Percentiles rank a stretch among this genome's conserved stretches.
Evolutionary conservation across 306 rosid species (phyloP).

Genomic region (Vigna trinervia): DNA sequence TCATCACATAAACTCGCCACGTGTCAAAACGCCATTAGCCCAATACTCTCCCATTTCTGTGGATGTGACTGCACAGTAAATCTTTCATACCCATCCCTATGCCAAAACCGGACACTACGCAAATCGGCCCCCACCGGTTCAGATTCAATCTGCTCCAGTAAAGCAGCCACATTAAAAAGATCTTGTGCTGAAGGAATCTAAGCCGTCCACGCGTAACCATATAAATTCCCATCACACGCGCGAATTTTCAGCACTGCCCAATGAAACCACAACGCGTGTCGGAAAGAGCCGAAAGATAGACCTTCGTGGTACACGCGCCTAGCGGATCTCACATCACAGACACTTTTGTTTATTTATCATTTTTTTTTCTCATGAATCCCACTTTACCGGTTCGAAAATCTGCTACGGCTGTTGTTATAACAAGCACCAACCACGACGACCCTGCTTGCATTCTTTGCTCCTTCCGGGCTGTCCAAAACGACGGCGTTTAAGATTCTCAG

Average conservation of each 20-base stretch:
- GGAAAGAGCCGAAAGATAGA: not conserved
- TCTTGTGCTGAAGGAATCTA: slow-evolving; percentile 2
- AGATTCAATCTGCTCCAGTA: slow-evolving; percentile 38
- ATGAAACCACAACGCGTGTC: not conserved
- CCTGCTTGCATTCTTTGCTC: not conserved
- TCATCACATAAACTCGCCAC: not conserved
- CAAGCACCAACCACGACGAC: slow-evolving; percentile 36
- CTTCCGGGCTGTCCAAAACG: slow-evolving; percentile 8
- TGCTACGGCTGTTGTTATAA: slow-evolving; percentile 16
- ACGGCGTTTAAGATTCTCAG: slow-evolving; percentile 27
- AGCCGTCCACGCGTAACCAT: slow-evolving; percentile 33
- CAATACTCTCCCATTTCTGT: not conserved
- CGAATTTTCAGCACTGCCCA: not conserved
- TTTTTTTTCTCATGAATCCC: not conserved
- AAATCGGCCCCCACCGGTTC: slow-evolving; percentile 17
- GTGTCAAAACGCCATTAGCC: not conserved
- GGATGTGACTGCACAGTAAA: not conserved
- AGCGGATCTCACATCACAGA: not conserved
- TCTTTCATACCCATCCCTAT: not conserved
- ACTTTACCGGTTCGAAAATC: slow-evolving; percentile 38
- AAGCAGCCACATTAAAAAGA: not conserved
- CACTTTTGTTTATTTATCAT: not conserved
- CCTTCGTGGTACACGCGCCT: not conserved
- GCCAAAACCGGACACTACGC: not conserved
- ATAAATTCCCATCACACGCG: not conserved